These are phyloP conservation scores for Babesia ovata DNA, from an alignment of 169 alveolate genomes.

Conservation along the genomic window DNA sequence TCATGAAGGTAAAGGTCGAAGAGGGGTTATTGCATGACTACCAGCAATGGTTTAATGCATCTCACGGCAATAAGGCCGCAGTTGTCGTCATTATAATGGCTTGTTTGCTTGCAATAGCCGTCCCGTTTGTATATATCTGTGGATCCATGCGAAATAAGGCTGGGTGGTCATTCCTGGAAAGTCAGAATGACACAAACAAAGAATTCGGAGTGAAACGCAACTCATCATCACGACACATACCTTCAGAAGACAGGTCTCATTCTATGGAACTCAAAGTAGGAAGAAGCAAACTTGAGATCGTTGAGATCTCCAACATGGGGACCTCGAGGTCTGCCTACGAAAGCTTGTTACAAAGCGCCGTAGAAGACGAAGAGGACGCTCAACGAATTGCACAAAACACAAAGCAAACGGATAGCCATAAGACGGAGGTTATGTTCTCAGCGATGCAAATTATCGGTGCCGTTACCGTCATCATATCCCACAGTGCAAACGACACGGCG, in stretches of 20 bases:
- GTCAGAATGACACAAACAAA: slow-evolving; percentile 2
- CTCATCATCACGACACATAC: not conserved
- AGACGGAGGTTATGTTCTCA: slow-evolving; percentile 60
- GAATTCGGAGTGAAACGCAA: not conserved
- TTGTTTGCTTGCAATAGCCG: not conserved
- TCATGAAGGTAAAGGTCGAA: slow-evolving; percentile 15
- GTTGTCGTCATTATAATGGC: slow-evolving; percentile 20
- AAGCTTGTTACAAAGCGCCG: slow-evolving; percentile 16
- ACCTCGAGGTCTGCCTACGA: slow-evolving; percentile 7
- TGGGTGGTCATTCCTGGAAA: slow-evolving; percentile 57
- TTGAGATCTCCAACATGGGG: slow-evolving; percentile 1
- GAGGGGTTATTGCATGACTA: slow-evolving; percentile 19
- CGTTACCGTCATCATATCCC: slow-evolving; percentile 79
- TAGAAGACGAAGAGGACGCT: not conserved
- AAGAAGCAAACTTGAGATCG: slow-evolving; percentile 7
- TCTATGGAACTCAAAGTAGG: slow-evolving; percentile 35
- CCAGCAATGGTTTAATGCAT: slow-evolving; percentile 48
- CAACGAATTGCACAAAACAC: not conserved
- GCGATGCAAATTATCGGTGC: slow-evolving; percentile 79
- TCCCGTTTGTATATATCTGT: slow-evolving; percentile 29
- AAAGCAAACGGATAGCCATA: slow-evolving; percentile 22
- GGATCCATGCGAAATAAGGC: slow-evolving; percentile 18
- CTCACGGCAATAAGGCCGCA: slow-evolving; percentile 20
- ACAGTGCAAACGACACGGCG: slow-evolving; percentile 86
- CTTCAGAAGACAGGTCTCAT: not conserved